phyloP scores from a whole-genome alignment of 2,329 filamentous ascomycete species.

The Alternaria alternata region DNA sequence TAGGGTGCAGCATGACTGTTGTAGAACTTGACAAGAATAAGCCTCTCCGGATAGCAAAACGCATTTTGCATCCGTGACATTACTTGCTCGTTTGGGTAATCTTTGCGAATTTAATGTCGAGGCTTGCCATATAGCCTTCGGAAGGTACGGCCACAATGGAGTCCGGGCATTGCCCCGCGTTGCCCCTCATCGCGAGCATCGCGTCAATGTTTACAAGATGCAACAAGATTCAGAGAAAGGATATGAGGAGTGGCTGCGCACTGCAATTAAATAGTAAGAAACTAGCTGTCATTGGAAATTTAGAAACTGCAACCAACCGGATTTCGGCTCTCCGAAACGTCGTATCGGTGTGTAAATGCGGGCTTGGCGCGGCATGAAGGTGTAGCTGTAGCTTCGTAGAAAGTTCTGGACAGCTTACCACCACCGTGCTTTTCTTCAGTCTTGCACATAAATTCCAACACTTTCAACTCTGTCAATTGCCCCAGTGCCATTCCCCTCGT shows the following conservation, averaged over 20 bases:
- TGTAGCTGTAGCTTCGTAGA: constrained; percentile 38
- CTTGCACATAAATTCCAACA: constrained; percentile 18
- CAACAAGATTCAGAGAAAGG: constrained; percentile 3
- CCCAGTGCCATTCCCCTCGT: background rate
- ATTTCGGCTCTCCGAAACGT: background rate
- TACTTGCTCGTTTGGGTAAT: background rate
- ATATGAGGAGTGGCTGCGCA: background rate
- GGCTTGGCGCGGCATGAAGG: constrained; percentile 33
- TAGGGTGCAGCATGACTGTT: no score
- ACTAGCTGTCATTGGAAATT: background rate
- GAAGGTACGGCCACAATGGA: background rate
- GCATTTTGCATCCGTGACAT: background rate
- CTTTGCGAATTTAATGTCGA: background rate
- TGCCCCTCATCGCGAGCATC: constrained; percentile 34
- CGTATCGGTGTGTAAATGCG: constrained; percentile 17
- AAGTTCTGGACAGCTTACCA: constrained; percentile 45
- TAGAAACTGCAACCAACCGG: background rate
- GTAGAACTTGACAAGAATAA: no score
- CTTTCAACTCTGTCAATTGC: background rate
- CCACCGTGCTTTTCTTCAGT: constrained; percentile 30
- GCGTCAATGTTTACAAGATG: constrained; percentile 19
- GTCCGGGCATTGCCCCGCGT: constrained; percentile 31
- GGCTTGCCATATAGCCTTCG: background rate
- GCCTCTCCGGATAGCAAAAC: background rate
- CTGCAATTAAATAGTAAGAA: no score